Evolutionary conservation across 1,139 yeast species (phyloP), one percentile per base, ranked within the genome.

Genomic region (Pichia cactophila): DNA sequence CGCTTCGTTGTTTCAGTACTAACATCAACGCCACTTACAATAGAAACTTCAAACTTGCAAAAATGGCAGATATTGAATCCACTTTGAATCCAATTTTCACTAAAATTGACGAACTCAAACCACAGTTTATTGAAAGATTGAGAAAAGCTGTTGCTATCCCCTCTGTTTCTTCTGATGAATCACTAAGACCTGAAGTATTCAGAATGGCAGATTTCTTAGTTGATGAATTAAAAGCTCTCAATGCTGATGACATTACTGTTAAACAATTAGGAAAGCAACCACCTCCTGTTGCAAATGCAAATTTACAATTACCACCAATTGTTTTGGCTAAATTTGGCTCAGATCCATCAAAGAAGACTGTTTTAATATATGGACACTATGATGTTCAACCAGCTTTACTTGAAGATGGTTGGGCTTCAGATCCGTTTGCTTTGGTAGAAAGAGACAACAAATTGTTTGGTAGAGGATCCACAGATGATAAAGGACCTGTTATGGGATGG

Each of bases 401-500:
- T 55, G 96, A 86, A 60, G 98, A 92, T 65, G 98, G 99, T 35
- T 92, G 99, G 99, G 73, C 75, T 62, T 78, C 95, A 44, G 96
- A 89, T 57, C 99, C 99, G 11, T 92, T 92, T 69, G 73, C 72
- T 50, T 70, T 92, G 64, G 75, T 77, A 54, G 77, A 83, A 58
- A 78, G 69, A 49, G 81, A 78, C 54, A 83, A 75, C 52, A 75
- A 83, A 53, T 72, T 92, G 62, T 82, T 78, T 61, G 99, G 97
- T 48, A 83, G 99, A 70, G 99, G 99, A 44, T 73, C 96, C 38
- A 86, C 97, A 46, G 99, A 92, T 66, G 99, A 92, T 66, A 92
- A 95, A 71, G 99, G 98, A 26, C 99, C 99, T 39, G 95, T 94
- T 49, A 74, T 90, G 61, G 97, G 96, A 49, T 92, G 99, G 99